Base-by-base conservation (phyloP, 2,329 filamentous ascomycete genomes). In the Aureobasidium subglaciale region DNA sequence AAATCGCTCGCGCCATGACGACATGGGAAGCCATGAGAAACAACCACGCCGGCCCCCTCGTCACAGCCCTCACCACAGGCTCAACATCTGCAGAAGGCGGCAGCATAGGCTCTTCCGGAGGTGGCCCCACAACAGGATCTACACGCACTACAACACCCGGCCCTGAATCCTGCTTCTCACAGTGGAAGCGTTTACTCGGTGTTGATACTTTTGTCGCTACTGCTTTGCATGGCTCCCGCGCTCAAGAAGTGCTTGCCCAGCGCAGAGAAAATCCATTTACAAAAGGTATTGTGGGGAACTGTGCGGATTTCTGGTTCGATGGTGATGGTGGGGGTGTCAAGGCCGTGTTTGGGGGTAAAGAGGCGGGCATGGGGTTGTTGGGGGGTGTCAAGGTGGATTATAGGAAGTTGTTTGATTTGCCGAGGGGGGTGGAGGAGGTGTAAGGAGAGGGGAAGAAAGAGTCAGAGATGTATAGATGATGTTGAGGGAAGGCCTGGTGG, bases 11-110 rank as follows among this genome's bases (percentile, higher is more conserved):
- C 59, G 95, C 91, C 56, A 86, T 95, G 77, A 99, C 93, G 1
- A 99, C 93, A 0, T 97, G 88, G 71, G 93, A 99, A 72, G 95
- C 91, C 70, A 97, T 99, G 91, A 85, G 86, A 60, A 87, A 89
- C 49, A 80, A 84, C 57, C 78, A 86, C 59, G 78, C 76, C 55
- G 78, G 81, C 59, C 82, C 84, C 1, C 75, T 91, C 29, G 84
- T 84, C 6, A 84, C 85, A 0, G 87, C 88, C 53, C 84, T 96
- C 64, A 86, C 90, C 1, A 89, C 90, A 1, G 83, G 83, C 11
- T 78, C 80, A 37, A 79, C 80, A 3, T 80, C 78, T 3, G 68
- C 79, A 59, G 87, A 89, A 11, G 85, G 84, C 24, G 84, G 86
- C 1, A 85, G 88, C 18, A 78, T 95, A 1, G 82, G 85, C 56